Conservation (phyloP, 768 basidiomycete species). For the Psilocybe tampanensis region DNA sequence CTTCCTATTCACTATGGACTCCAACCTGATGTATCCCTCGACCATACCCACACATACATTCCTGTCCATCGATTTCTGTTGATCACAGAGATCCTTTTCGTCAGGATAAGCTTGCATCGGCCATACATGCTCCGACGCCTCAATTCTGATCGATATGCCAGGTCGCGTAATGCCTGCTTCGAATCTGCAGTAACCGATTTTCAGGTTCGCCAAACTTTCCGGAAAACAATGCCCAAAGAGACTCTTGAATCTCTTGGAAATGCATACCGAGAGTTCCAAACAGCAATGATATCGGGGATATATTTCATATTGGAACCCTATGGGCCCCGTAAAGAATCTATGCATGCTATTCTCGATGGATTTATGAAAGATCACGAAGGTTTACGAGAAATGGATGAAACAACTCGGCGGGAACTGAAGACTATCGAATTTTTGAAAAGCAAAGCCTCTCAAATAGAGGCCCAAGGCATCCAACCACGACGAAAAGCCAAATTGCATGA, state of each 20-base stretch:
- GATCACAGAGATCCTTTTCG: constrained; percentile 87
- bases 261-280: constrained; percentile 86
- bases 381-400: constrained; percentile 76
- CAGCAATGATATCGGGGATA: constrained; percentile 88
- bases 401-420: constrained; percentile 79
- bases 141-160: constrained; percentile 76
- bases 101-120: constrained; percentile 81
- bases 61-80: constrained; percentile 88
- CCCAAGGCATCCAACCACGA: constrained; percentile 32
- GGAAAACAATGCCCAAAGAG: constrained; percentile 61
- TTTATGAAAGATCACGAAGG: constrained; percentile 73
- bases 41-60: constrained; percentile 64
- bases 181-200: constrained; percentile 90
- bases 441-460: constrained; percentile 60
- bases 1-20: constrained; percentile 81
- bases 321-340: constrained; percentile 65
- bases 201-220: constrained; percentile 71
- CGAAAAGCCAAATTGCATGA: constrained; percentile 28
- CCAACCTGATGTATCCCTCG: constrained; percentile 77
- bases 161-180: constrained; percentile 86
- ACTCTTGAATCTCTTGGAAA: constrained; percentile 73
- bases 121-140: constrained; percentile 86
- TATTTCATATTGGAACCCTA: constrained; percentile 81
- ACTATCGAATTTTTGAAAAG: constrained; percentile 82
- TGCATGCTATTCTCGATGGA: constrained; percentile 79